phyloP scores from a whole-genome alignment of 2,329 filamentous ascomycete genomes.

The Calonectria leucothoes region DNA sequence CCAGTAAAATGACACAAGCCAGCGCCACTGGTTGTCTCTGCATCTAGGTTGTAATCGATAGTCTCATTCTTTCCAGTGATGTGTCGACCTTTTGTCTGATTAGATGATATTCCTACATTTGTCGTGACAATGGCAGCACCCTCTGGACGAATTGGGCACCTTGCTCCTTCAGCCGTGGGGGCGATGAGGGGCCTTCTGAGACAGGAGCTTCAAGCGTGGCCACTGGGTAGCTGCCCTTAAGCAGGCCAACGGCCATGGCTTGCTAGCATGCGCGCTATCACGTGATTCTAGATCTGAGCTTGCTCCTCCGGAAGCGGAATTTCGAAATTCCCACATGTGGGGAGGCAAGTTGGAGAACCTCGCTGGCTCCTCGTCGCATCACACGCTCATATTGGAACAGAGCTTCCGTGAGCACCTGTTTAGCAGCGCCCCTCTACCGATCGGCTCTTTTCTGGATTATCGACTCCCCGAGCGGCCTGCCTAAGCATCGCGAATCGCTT shows the following conservation, averaged over 20 bases:
- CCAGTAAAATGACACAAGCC: background rate
- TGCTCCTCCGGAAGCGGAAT: conserved; percentile 32
- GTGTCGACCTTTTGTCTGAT: background rate
- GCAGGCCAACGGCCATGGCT: background rate
- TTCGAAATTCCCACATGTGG: conserved; percentile 38
- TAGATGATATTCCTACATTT: background rate
- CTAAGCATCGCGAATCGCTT: conserved; percentile 24
- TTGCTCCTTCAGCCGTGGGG: background rate
- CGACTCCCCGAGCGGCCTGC: conserved; percentile 6
- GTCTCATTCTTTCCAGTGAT: background rate
- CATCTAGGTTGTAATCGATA: background rate
- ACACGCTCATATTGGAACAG: conserved; percentile 33
- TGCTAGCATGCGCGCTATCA: conserved; percentile 20
- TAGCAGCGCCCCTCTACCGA: conserved; percentile 27
- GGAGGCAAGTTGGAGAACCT: conserved; percentile 38
- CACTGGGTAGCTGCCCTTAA: background rate
- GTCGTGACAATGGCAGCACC: background rate
- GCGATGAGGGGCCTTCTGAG: background rate
- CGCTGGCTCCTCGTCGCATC: conserved; percentile 45
- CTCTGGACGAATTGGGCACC: background rate
- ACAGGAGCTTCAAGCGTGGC: background rate
- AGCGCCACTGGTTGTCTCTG: background rate
- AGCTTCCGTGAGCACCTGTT: conserved; percentile 41
- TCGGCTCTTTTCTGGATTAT: conserved; percentile 28
- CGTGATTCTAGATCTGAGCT: conserved; percentile 19